Evolutionary conservation across 2,329 filamentous ascomycete species (phyloP).

Genomic region (Epichloe gansuensis): DNA sequence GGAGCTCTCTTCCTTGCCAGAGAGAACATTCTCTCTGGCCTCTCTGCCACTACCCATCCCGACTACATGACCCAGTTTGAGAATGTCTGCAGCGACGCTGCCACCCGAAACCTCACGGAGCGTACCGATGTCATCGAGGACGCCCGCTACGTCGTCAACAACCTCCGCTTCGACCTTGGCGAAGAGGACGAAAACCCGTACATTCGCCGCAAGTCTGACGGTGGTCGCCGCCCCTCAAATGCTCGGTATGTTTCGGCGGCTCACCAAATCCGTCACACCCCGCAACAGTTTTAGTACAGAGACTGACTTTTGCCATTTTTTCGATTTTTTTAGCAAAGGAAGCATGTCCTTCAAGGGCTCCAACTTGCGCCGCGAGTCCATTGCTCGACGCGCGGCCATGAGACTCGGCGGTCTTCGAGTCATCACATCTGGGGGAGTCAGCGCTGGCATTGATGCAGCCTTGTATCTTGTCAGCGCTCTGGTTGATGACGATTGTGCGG

Average conservation of each 20-base stretch:
- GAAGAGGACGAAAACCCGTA: conserved; percentile 76
- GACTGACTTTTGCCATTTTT: not conserved
- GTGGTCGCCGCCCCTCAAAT: conserved; percentile 46
- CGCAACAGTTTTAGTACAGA: not conserved
- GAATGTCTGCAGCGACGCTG: conserved; percentile 64
- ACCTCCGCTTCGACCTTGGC: conserved; percentile 73
- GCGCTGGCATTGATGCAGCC: conserved; percentile 69
- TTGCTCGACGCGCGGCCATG: conserved; percentile 64
- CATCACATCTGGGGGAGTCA: conserved; percentile 67
- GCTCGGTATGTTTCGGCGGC: conserved; percentile 35
- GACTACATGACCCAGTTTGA: conserved; percentile 71
- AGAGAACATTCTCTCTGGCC: conserved; percentile 62
- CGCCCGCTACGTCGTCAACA: conserved; percentile 77
- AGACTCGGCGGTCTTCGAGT: conserved; percentile 57
- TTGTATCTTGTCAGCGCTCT: conserved; percentile 77
- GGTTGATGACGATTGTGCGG: conserved; percentile 63
- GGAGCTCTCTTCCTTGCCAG: conserved; percentile 66
- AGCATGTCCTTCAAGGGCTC: conserved; percentile 70
- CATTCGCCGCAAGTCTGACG: conserved; percentile 61
- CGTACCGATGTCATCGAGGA: conserved; percentile 75
- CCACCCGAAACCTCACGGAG: conserved; percentile 56
- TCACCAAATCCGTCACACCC: no score
- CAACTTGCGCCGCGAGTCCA: conserved; percentile 64
- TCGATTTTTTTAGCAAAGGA: conserved; percentile 47
- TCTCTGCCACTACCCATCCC: conserved; percentile 72